Evolutionary conservation across 2,329 filamentous ascomycete genomes (phyloP), one percentile per base, ranked within the genome.

Genomic region (Zymoseptoria passerinii): DNA sequence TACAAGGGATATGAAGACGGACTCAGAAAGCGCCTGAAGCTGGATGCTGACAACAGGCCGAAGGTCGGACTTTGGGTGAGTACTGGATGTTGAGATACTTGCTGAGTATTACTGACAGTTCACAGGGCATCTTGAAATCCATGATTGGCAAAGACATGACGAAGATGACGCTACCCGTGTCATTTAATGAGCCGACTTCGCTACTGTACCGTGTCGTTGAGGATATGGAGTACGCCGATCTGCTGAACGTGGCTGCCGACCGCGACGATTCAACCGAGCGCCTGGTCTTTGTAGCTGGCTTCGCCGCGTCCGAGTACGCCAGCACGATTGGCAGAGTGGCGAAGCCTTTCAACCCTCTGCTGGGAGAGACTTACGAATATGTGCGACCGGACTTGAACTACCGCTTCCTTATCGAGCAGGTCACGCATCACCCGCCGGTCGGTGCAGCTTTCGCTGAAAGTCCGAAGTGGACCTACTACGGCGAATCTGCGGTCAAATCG

Each of bases 141-240:
- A 97, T 99, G 94, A 96, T 99, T 74, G 94, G 94, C 63, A 97
- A 99, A 73, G 94, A 99, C 71, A 97, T 99, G 94, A 97, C 94
- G 44, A 97, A 95, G 78, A 99, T 99, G 92, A 97, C 94, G 0
- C 78, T 99, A 19, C 94, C 94, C 0, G 94, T 99, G 1, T 96
- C 94, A 0, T 97, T 99, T 79, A 99, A 99, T 75, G 94, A 99
- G 74, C 94, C 94, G 0, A 99, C 94, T 0, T 97, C 94, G 5
- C 79, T 99, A 10, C 81, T 99, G 8, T 94, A 97, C 74, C 89
- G 94, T 71, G 92, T 95, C 50, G 90, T 90, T 4, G 94, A 99
- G 76, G 94, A 99, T 70, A 92, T 99, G 89, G 94, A 99, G 74
- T 99, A 99, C 70, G 89, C 89, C 0, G 90, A 97, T 67, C 83